Evolutionary conservation across 768 basidiomycete species (phyloP).

Genomic region (Botryobasidium botryosum): DNA sequence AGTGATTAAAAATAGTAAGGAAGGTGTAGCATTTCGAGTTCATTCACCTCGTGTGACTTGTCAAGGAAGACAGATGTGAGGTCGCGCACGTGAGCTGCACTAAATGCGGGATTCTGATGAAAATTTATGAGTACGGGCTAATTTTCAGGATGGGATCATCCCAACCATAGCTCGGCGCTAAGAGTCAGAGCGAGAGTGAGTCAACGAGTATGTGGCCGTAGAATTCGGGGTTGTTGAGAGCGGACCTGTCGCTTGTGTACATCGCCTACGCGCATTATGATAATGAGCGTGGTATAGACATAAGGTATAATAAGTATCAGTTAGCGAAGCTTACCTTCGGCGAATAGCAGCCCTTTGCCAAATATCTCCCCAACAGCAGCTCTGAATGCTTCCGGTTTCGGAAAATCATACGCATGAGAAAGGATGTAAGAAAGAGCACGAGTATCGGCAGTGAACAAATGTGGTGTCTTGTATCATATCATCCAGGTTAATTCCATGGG

Average conservation of each 20-base stretch:
- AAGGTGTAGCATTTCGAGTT: no score
- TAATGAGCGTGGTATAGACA: background rate
- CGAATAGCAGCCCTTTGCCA: constrained; percentile 4
- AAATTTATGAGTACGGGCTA: no score
- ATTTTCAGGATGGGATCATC: no score
- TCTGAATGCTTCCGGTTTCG: constrained; percentile 3
- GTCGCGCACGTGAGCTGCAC: constrained; percentile 38
- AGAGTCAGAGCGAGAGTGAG: no score
- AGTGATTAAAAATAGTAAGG: background rate
- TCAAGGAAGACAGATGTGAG: constrained; percentile 39
- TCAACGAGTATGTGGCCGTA: no score
- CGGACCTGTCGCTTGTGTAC: constrained; percentile 9
- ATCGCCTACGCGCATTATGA: background rate
- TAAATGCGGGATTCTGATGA: constrained; percentile 45
- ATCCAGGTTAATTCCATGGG: background rate
- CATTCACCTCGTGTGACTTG: constrained; percentile 34
- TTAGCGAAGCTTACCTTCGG: constrained; percentile 6
- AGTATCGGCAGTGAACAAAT: constrained; percentile 1
- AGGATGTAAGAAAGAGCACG: constrained; percentile 4
- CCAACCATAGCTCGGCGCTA: no score
- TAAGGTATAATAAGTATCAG: constrained; percentile 2
- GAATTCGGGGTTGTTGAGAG: no score
- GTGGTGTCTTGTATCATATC: background rate
- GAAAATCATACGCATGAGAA: constrained; percentile 6
- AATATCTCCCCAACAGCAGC: background rate